Percentiles rank a stretch among this genome's conserved stretches.
These are phyloP conservation scores for Amauroascus verrucosus DNA, from an alignment of 2,329 filamentous ascomycete genomes.

Conservation along the genomic window DNA sequence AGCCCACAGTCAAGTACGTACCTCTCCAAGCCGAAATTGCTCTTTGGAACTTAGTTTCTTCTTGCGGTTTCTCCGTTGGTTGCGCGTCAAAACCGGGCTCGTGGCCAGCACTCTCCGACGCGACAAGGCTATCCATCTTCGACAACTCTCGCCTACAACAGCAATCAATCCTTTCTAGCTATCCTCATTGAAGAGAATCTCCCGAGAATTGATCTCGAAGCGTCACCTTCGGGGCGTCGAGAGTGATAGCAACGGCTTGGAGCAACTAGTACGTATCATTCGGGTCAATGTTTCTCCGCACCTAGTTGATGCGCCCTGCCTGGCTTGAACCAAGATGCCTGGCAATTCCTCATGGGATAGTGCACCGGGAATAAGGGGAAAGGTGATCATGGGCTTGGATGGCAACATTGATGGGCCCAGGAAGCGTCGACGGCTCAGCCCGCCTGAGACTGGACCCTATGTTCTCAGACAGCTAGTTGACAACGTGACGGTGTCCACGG, in stretches of 20 bases:
- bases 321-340: background rate
- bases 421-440: slow-evolving; percentile 37
- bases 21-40: slow-evolving; percentile 95
- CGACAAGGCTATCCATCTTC: slow-evolving; percentile 36
- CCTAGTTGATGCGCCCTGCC: background rate
- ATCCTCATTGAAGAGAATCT: background rate
- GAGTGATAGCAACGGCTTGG: background rate
- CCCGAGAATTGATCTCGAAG: background rate
- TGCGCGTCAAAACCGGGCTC: slow-evolving; percentile 18
- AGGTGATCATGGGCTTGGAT: slow-evolving; percentile 30
- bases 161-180: background rate
- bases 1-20: slow-evolving; percentile 36
- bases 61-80: slow-evolving; percentile 37
- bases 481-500: slow-evolving; percentile 33
- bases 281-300: slow-evolving; percentile 8
- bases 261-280: no score
- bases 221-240: background rate
- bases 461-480: slow-evolving; percentile 35
- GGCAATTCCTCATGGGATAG: slow-evolving; percentile 1
- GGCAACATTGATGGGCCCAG: slow-evolving; percentile 36
- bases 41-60: slow-evolving; percentile 88
- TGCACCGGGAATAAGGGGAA: slow-evolving; percentile 6
- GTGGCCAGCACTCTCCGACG: slow-evolving; percentile 31
- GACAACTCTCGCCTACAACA: slow-evolving; percentile 5
- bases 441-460: slow-evolving; percentile 36